Evolutionary conservation across 2,329 filamentous ascomycete genomes (phyloP), one percentile per base, ranked within the genome.

Genomic region (Aspergillus sp.): DNA sequence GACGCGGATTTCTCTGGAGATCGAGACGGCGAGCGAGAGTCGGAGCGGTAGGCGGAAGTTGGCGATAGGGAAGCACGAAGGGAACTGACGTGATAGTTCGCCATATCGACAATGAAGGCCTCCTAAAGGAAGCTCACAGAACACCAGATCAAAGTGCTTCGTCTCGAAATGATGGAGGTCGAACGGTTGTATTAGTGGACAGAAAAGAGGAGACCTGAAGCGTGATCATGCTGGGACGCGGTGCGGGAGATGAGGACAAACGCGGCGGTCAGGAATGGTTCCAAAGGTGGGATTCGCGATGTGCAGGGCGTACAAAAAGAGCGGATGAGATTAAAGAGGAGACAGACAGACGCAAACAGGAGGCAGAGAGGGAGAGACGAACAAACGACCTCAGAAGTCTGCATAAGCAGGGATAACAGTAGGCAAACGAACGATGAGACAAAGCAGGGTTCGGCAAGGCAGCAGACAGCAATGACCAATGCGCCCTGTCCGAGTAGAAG

Each of bases 181-280:
- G 52, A 40, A 42, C 43, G 28, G 43, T 40, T 34, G 44, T 42
- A 42, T 46, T 39, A 37, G 39, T 51, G 35, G 41, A 36, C 42
- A 44, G 46, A 37, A 49, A 42, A 39, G 47, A 41, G 39, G 42
- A 46, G 32, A 31, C 38, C 43, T 52, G 51, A 49, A 45, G 47
- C 55, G 42, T 37, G 47, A 49, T 52, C 55, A 58, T 58, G 53
- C 55, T 58, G 55, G 48, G 52, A 47, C 44, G 47, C 44, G 47
- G 39, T 49, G 38, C 39, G 34, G 16, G 10, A 22, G 15, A 28
- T 24, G 30, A 24, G 6, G 11, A 16, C n/a, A n/a, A n/a, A n/a
- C n/a, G n/a, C n/a, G n/a, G n/a, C n/a, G n/a, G n/a, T n/a, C n/a
- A n/a, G n/a, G n/a, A n/a, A n/a, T n/a, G n/a, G n/a, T n/a, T n/a